Conservation (phyloP, 441 rosid species). For the Gossypium lobatum region DNA sequence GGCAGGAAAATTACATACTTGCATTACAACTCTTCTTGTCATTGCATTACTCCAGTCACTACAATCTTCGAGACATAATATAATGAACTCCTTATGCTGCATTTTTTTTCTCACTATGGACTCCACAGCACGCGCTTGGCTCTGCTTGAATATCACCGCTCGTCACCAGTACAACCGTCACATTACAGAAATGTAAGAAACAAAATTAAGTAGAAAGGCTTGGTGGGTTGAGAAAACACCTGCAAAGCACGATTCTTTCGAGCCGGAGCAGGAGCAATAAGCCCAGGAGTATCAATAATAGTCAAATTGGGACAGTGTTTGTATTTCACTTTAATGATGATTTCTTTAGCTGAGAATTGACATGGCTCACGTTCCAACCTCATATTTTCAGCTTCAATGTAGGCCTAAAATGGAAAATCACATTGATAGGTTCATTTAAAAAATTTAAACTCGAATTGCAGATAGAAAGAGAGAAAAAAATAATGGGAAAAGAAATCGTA, state of each 20-base stretch:
- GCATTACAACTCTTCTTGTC: constrained; percentile 90
- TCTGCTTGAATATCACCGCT: constrained; percentile 35
- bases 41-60: constrained; percentile 97
- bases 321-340: constrained; percentile 72
- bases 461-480: neutral
- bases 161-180: constrained; percentile 10
- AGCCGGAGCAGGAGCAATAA: constrained; percentile 87
- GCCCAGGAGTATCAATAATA: constrained; percentile 93
- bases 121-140: constrained; percentile 92
- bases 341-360: constrained; percentile 83
- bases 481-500: neutral
- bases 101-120: constrained; percentile 84
- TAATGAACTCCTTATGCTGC: constrained; percentile 93
- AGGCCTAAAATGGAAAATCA: constrained; percentile 39
- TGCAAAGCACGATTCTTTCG: constrained; percentile 72
- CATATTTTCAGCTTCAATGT: constrained; percentile 83
- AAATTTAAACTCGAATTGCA: neutral
- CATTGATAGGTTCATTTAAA: neutral
- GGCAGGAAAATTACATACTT: constrained; percentile 42
- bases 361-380: constrained; percentile 70
- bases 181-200: neutral
- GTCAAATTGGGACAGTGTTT: constrained; percentile 90
- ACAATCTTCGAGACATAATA: constrained; percentile 88
- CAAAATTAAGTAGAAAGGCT: neutral
- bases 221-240: constrained; percentile 28